phyloP scores from a whole-genome alignment of 176 grass and related monocot species.

The Oryza nivara region DNA sequence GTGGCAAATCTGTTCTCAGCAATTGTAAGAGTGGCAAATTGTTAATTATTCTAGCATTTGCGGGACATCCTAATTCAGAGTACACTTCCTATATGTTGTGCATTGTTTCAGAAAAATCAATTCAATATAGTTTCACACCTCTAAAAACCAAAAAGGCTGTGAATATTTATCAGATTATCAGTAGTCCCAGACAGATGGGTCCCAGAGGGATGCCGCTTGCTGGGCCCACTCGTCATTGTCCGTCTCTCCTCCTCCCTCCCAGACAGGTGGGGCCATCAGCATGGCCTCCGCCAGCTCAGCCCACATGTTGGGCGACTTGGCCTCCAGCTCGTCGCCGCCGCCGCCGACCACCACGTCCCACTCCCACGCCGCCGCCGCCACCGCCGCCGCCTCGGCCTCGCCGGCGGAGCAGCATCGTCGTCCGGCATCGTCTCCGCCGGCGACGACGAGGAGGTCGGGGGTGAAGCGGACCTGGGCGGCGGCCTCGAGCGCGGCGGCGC shows the following conservation, averaged over 20 bases:
- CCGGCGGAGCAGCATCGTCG: not conserved
- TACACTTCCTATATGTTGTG: not conserved
- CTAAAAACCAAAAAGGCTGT: not conserved
- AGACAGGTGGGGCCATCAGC: constrained; percentile 79
- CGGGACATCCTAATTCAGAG: not conserved
- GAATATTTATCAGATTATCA: not conserved
- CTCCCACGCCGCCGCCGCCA: not conserved
- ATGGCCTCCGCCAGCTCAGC: constrained; percentile 88
- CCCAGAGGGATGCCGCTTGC: constrained; percentile 72
- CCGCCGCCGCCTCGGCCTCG: not conserved
- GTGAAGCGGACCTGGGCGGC: constrained; percentile 52
- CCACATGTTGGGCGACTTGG: constrained; percentile 79
- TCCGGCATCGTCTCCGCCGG: not conserved
- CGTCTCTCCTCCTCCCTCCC: constrained; percentile 26
- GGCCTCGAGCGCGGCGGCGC: constrained; percentile 82
- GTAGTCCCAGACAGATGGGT: constrained; percentile 51
- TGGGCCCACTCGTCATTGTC: constrained; percentile 81
- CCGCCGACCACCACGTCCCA: constrained; percentile 37
- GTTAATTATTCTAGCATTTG: not conserved
- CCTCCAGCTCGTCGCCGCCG: constrained; percentile 52
- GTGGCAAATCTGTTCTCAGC: no score
- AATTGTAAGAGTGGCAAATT: no score
- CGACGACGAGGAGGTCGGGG: constrained; percentile 44
- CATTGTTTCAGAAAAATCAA: not conserved
- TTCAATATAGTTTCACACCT: not conserved